A percentile compares a stretch with the other conserved stretches of the same genome.
Evolutionary conservation across 2,329 filamentous ascomycete genomes (phyloP).

Genomic region (Coleophoma cylindrospora): DNA sequence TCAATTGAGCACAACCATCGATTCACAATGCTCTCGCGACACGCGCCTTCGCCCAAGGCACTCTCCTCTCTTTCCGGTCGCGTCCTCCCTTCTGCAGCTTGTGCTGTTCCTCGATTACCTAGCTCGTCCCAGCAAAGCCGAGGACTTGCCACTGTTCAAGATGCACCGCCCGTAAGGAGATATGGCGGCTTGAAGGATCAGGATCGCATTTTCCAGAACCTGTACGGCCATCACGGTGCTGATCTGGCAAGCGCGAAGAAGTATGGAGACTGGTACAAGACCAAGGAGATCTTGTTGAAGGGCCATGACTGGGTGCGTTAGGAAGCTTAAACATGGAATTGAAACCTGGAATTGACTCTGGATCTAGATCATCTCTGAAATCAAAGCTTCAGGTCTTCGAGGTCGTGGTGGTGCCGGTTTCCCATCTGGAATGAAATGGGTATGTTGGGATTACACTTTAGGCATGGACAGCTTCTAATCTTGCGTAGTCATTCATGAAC

Average conservation of each 20-base stretch:
- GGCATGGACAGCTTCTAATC: conserved; percentile 9
- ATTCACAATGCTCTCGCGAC: conserved; percentile 30
- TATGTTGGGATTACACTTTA: conserved; percentile 40
- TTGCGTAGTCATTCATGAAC: conserved; percentile 92
- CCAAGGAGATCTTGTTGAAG: conserved; percentile 96
- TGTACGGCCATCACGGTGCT: conserved; percentile 88
- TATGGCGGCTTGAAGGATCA: conserved; percentile 91
- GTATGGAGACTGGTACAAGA: conserved; percentile 99
- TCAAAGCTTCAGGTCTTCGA: conserved; percentile 93
- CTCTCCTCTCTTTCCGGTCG: conserved; percentile 23
- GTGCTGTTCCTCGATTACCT: conserved; percentile 19
- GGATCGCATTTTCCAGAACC: conserved; percentile 98
- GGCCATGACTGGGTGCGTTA: conserved; percentile 80
- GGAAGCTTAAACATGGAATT: not conserved
- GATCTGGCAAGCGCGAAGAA: conserved; percentile 94
- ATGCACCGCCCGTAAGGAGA: conserved; percentile 49
- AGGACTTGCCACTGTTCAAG: conserved; percentile 76
- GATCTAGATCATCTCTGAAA: conserved; percentile 80
- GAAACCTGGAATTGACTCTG: conserved; percentile 12
- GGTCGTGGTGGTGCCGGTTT: conserved; percentile 97
- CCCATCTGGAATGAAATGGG: conserved; percentile 98
- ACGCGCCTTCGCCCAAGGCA: conserved; percentile 25
- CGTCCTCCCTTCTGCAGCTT: conserved; percentile 21
- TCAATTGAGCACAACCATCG: conserved; percentile 28
- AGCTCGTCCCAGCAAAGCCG: conserved; percentile 51